A percentile compares a stretch with the other conserved stretches of the same genome.
These are phyloP conservation scores for Dentipellis fragilis DNA, from an alignment of 768 basidiomycete genomes.

Conservation along the genomic window DNA sequence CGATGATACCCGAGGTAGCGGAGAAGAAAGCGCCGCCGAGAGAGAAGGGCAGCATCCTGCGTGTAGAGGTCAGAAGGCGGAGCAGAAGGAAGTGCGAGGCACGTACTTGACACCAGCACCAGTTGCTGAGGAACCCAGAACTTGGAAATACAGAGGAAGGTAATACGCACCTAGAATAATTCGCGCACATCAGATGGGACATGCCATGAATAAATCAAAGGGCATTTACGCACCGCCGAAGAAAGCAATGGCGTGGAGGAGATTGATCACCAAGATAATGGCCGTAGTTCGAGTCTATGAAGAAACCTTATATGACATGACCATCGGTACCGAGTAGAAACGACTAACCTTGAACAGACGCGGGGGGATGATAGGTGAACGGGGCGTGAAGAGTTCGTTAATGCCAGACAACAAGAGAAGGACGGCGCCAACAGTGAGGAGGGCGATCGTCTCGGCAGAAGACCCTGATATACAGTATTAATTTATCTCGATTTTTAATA, in stretches of 20 bases:
- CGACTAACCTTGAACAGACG: slow-evolving; percentile 55
- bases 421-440: slow-evolving; percentile 47
- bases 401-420: slow-evolving; percentile 40
- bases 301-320: neutral
- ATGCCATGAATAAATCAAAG: neutral
- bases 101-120: slow-evolving; percentile 52
- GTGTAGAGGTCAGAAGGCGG: neutral
- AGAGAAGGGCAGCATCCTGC: slow-evolving; percentile 68
- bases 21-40: slow-evolving; percentile 47
- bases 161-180: slow-evolving; percentile 43
- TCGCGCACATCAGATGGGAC: neutral
- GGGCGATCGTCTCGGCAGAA: slow-evolving; percentile 45
- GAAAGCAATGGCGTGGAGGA: slow-evolving; percentile 58
- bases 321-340: neutral
- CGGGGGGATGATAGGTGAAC: slow-evolving; percentile 66
- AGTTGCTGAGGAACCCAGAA: slow-evolving; percentile 67
- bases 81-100: neutral
- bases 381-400: slow-evolving; percentile 51
- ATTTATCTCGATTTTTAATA: neutral
- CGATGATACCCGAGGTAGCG: slow-evolving; percentile 43
- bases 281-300: slow-evolving; percentile 58
- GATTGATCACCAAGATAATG: slow-evolving; percentile 43
- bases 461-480: slow-evolving; percentile 35
- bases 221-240: slow-evolving; percentile 32
- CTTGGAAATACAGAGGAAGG: slow-evolving; percentile 71